phyloP scores from a whole-genome alignment of 805 yeast genomes.

The Candida maltosa region DNA sequence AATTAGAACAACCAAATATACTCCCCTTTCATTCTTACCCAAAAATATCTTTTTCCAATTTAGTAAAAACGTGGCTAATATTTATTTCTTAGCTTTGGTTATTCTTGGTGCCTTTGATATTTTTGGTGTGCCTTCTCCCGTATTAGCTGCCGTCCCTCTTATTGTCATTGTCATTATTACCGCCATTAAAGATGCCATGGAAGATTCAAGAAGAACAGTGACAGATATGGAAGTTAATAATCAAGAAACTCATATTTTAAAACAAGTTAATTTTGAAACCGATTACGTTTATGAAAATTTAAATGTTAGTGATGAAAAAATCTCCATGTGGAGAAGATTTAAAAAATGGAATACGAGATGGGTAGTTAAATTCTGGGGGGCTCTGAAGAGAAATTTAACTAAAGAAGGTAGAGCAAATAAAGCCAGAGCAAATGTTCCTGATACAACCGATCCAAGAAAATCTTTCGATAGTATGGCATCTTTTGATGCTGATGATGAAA shows the following conservation, averaged over 20 bases:
- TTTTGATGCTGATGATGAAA: conserved; percentile 13
- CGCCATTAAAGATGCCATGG: conserved; percentile 76
- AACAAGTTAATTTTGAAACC: conserved; percentile 20
- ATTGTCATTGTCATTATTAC: conserved; percentile 74
- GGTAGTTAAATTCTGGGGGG: conserved; percentile 23
- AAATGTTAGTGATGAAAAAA: conserved; percentile 61
- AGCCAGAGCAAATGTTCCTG: conserved; percentile 12
- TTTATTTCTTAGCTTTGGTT: conserved; percentile 76
- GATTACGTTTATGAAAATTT: conserved; percentile 41
- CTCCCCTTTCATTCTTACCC: conserved; percentile 85
- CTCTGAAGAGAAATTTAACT: conserved; percentile 27
- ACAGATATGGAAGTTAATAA: conserved; percentile 75
- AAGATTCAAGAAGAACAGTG: conserved; percentile 72
- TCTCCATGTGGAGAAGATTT: conserved; percentile 66
- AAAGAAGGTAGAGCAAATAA: conserved; percentile 34
- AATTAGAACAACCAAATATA: conserved; percentile 92
- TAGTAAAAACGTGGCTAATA: conserved; percentile 76
- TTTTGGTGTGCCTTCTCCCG: conserved; percentile 81
- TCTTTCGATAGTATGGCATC: conserved; percentile 31
- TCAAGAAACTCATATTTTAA: conserved; percentile 63
- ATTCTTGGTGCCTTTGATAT: conserved; percentile 76
- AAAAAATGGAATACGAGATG: conserved; percentile 48
- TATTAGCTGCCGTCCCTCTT: conserved; percentile 70
- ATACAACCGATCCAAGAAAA: conserved; percentile 15
- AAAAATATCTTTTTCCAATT: conserved; percentile 80